Base-by-base conservation (phyloP, 2,329 filamentous ascomycete species). In the Bipolaris bicolor region DNA sequence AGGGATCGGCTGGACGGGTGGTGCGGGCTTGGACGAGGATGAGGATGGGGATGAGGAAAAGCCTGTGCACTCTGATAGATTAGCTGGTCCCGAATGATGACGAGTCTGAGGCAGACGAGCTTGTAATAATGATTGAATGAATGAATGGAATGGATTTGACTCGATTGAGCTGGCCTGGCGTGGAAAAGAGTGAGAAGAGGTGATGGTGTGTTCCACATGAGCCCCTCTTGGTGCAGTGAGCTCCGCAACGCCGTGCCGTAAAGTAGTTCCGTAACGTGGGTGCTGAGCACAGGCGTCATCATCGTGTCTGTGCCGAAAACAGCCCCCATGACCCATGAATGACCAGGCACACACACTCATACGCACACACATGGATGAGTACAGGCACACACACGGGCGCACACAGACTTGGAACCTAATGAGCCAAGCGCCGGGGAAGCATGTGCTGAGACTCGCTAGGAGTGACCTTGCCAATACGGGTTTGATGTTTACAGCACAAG, bases 201-300 rank as follows among this genome's bases (percentile, higher is more conserved):
- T 43, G 40, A 22, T 43, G 40, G 51, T 49, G 53, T 45, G 64
- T 65, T 59, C 55, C 57, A 61, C 60, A 56, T 60, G 53, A 59
- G 60, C 59, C 58, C 60, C 64, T 57, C 55, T 55, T 55, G 24
- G 49, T 67, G 63, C 62, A 58, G 58, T 63, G 58, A 58, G 60
- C 60, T 62, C 63, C 56, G 60, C 57, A 52, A 48, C 48, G 61
- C 58, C 57, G 61, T 66, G 63, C 63, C 65, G 63, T 60, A 60
- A 64, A 64, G 55, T 58, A 64, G 58, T 67, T 69, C 64, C 66
- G 66, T 69, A 67, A 66, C 60, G 58, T 63, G 40, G 20, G 40
- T 43, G 56, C 60, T 58, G 53, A 61, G 65, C 63, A 62, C 59
- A 61, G 63, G 64, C 65, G 65, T 68, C 62, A 68, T 67, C 56